Evolutionary conservation across 768 basidiomycete genomes (phyloP).

Genomic region (Brasilioporus rufonigricans): DNA sequence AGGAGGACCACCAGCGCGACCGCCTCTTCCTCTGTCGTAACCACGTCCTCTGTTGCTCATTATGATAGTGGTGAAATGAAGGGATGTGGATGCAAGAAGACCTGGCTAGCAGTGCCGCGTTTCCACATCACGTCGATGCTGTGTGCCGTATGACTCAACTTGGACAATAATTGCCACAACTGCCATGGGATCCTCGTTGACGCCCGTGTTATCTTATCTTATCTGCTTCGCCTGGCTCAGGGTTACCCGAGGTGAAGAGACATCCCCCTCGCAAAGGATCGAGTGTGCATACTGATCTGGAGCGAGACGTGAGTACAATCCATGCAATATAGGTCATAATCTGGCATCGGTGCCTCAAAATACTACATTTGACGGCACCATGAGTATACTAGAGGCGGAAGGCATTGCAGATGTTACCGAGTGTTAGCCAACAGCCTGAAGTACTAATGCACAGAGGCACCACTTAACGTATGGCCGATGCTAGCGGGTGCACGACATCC

Average conservation of each 20-base stretch:
- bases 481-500: not conserved
- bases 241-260: not conserved
- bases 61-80: not conserved
- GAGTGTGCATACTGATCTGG: not conserved
- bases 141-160: conserved; percentile 11
- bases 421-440: not conserved
- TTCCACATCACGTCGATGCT: conserved; percentile 19
- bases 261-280: not conserved
- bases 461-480: not conserved
- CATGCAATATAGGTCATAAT: not conserved
- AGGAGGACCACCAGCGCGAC: conserved; percentile 34
- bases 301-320: not conserved
- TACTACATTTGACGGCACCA: not conserved
- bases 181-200: conserved; percentile 1
- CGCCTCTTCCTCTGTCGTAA: conserved; percentile 38
- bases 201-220: conserved; percentile 21
- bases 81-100: not conserved
- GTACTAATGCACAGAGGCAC: not conserved
- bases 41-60: conserved; percentile 44
- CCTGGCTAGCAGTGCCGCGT: not conserved
- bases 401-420: not conserved
- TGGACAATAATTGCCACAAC: conserved; percentile 7
- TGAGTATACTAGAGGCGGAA: not conserved
- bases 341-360: too few species aligned
- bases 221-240: conserved; percentile 7